These are phyloP conservation scores for Epichloe aotearoae DNA, from an alignment of 2,329 filamentous ascomycete species.

Conservation along the genomic window DNA sequence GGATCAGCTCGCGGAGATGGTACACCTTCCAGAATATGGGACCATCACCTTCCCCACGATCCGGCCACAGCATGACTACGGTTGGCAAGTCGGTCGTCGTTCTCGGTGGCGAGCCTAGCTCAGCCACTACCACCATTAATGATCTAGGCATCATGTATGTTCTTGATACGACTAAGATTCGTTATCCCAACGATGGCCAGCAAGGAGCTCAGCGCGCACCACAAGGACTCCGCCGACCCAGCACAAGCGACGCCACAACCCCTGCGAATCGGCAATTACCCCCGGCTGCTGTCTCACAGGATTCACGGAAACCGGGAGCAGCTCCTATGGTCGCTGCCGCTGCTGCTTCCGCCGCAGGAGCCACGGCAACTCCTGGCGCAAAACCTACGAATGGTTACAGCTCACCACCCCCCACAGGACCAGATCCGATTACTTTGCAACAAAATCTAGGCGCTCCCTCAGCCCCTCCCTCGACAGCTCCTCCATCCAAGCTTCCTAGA, in stretches of 20 bases:
- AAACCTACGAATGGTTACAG: slow-evolving; percentile 29
- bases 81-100: slow-evolving; percentile 88
- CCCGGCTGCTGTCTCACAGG: slow-evolving; percentile 11
- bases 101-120: slow-evolving; percentile 86
- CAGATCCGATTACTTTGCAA: slow-evolving; percentile 22
- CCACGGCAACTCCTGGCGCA: slow-evolving; percentile 16
- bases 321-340: not conserved
- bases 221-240: slow-evolving; percentile 28
- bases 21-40: slow-evolving; percentile 99
- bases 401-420: slow-evolving; percentile 25
- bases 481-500: slow-evolving; percentile 24
- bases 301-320: slow-evolving; percentile 1
- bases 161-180: slow-evolving; percentile 88
- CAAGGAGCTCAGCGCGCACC: slow-evolving; percentile 24
- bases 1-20: slow-evolving; percentile 72
- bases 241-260: slow-evolving; percentile 22
- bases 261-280: slow-evolving; percentile 21
- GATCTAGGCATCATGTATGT: slow-evolving; percentile 86
- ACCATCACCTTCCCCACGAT: slow-evolving; percentile 81
- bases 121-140: slow-evolving; percentile 62
- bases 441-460: slow-evolving; percentile 14
- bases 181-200: slow-evolving; percentile 71
- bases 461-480: slow-evolving; percentile 10
- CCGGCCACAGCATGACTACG: slow-evolving; percentile 94
- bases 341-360: not conserved